Conservation (phyloP, 2,329 filamentous ascomycete genomes). For the Thermothelomyces thermophilus region DNA sequence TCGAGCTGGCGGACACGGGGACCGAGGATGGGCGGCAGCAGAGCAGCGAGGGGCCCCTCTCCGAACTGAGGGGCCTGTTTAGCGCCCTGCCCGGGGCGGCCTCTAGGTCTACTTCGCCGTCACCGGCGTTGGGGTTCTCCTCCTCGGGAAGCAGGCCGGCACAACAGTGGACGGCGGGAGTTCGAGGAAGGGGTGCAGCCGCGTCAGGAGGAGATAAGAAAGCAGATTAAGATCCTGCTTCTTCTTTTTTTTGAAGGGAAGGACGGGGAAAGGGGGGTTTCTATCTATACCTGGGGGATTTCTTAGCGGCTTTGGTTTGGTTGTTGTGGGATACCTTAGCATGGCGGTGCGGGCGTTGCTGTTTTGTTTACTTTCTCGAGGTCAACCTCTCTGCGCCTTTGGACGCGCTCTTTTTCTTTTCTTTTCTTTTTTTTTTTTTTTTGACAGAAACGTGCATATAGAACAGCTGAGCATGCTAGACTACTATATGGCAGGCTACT, state of each 20-base stretch:
- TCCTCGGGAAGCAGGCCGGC: constrained; percentile 34
- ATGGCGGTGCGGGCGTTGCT: constrained; percentile 19
- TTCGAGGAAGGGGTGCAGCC: constrained; percentile 22
- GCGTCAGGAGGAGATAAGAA: constrained; percentile 38
- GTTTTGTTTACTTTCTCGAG: not conserved
- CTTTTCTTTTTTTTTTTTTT: no score
- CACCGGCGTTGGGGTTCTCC: constrained; percentile 30
- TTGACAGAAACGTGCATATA: no score
- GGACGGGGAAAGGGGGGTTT: not conserved
- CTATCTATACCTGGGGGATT: not conserved
- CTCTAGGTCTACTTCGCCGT: not conserved
- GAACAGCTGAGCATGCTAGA: constrained; percentile 3
- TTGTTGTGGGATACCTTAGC: constrained; percentile 15
- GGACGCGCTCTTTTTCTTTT: constrained; percentile 5
- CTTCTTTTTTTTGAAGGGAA: no score
- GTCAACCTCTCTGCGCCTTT: not conserved
- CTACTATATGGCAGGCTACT: not conserved
- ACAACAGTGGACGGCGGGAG: constrained; percentile 32
- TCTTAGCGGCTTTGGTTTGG: not conserved
- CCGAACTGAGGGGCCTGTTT: constrained; percentile 15
- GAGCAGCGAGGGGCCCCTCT: not conserved
- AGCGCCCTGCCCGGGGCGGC: not conserved
- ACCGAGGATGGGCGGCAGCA: constrained; percentile 24
- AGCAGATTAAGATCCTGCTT: constrained; percentile 31
- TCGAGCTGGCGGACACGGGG: constrained; percentile 28